These are phyloP conservation scores for Mucor piriformis DNA, from an alignment of 371 early-diverging fungal genomes.

Conservation along the genomic window DNA sequence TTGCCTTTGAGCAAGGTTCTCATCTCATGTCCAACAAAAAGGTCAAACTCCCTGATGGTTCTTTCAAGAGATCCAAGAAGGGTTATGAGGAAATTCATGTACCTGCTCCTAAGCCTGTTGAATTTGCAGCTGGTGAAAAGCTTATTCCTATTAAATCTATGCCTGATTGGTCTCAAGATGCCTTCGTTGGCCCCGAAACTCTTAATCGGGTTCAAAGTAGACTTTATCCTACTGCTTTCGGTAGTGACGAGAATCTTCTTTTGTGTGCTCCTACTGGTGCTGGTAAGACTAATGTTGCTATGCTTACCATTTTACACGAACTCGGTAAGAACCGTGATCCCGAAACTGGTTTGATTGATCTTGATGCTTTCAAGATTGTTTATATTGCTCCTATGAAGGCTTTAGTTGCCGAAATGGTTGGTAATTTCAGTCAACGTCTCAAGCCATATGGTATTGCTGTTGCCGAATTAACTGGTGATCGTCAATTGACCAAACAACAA, in stretches of 20 bases:
- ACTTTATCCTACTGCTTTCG: conserved; percentile 87
- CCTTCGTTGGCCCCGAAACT: conserved; percentile 71
- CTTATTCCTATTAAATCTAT: conserved; percentile 72
- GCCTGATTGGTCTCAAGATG: conserved; percentile 89
- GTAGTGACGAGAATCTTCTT: conserved; percentile 91
- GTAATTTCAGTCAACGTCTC: conserved; percentile 84
- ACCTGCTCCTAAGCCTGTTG: conserved; percentile 83
- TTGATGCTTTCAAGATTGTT: conserved; percentile 94
- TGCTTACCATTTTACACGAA: conserved; percentile 92
- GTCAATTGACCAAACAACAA: conserved; percentile 93
- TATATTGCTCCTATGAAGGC: conserved; percentile 99
- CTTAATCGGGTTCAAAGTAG: conserved; percentile 95
- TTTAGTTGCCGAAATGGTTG: conserved; percentile 97
- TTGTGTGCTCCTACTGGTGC: conserved; percentile 99
- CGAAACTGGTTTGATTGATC: conserved; percentile 74
- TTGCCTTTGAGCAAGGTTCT: conserved; percentile 90
- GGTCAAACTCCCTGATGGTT: conserved; percentile 91
- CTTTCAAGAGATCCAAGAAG: conserved; percentile 89
- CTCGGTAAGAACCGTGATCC: conserved; percentile 79
- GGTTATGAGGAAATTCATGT: conserved; percentile 98
- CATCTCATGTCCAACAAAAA: conserved; percentile 97
- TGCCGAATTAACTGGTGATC: conserved; percentile 98
- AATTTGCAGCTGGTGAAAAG: conserved; percentile 70
- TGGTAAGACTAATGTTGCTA: conserved; percentile 99
- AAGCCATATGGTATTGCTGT: conserved; percentile 84